Percentiles rank a stretch among this genome's conserved stretches.
These are phyloP conservation scores for Sporothrix curviconia DNA, from an alignment of 2,329 filamentous ascomycete species.

Conservation along the genomic window DNA sequence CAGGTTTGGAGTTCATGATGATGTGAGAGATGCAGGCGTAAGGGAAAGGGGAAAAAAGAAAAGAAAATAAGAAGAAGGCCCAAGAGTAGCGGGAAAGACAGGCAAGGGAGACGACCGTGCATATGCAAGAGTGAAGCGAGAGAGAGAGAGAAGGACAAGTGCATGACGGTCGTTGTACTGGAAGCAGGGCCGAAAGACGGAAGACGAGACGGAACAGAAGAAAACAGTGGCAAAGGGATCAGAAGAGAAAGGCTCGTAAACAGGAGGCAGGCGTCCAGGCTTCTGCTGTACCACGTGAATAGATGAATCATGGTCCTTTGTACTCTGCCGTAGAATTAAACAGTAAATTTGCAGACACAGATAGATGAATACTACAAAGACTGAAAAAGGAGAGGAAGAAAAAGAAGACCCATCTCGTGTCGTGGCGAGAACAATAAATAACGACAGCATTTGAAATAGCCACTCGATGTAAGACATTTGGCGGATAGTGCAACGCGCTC, in stretches of 20 bases:
- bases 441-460: too few relatives aligned
- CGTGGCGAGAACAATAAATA: too few relatives aligned
- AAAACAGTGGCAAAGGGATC: background rate
- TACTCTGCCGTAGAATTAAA: too few relatives aligned
- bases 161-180: background rate
- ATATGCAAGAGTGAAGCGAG: background rate
- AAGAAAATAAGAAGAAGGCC: background rate
- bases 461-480: conserved; percentile 1
- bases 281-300: background rate
- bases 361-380: background rate
- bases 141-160: background rate
- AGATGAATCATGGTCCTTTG: background rate
- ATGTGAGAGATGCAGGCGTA: too few relatives aligned
- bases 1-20: background rate
- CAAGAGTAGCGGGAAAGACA: background rate
- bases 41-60: too few relatives aligned
- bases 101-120: background rate
- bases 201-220: background rate
- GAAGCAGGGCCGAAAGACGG: background rate
- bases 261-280: too few relatives aligned
- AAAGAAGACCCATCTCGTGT: too few relatives aligned
- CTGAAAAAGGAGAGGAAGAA: background rate
- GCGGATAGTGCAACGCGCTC: background rate
- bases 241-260: background rate
- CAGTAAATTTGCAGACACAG: background rate